phyloP scores from a whole-genome alignment of 768 basidiomycete genomes.

The Collybiopsis confluens region DNA sequence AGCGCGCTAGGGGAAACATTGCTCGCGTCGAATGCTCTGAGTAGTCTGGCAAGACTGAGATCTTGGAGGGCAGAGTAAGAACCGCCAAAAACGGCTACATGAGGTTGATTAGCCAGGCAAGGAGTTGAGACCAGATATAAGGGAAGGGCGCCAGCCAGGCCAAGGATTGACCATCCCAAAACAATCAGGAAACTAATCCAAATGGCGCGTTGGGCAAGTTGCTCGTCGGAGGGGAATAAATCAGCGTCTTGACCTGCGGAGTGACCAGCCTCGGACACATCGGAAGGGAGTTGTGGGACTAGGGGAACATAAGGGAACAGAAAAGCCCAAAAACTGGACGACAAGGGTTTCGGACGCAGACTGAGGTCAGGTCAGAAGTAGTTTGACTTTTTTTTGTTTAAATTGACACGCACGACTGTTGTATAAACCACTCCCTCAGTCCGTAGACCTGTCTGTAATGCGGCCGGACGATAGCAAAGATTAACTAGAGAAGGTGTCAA shows the following conservation, averaged over 20 bases:
- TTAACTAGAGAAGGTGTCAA: conserved; percentile 33
- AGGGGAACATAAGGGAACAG: conserved; percentile 68
- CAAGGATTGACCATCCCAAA: conserved; percentile 64
- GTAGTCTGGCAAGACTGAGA: conserved; percentile 70
- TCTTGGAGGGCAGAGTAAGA: conserved; percentile 68
- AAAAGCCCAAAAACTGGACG: conserved; percentile 59
- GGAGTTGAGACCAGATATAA: conserved; percentile 67
- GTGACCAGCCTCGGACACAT: conserved; percentile 51
- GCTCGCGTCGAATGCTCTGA: conserved; percentile 52
- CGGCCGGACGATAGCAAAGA: conserved; percentile 67
- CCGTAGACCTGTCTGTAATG: conserved; percentile 70
- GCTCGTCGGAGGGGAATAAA: conserved; percentile 71
- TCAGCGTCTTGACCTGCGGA: conserved; percentile 46
- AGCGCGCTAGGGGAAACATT: conserved; percentile 28
- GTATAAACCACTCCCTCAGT: conserved; percentile 74
- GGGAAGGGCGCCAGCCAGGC: conserved; percentile 68
- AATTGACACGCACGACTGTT: conserved; percentile 51
- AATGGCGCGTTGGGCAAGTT: conserved; percentile 65
- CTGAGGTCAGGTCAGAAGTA: conserved; percentile 34
- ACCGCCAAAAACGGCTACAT: conserved; percentile 45
- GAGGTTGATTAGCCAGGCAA: conserved; percentile 55
- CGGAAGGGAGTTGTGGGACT: conserved; percentile 51
- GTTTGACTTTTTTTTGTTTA: too few species aligned
- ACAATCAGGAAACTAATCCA: conserved; percentile 63
- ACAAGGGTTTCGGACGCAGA: conserved; percentile 58